Conservation (phyloP, 2,329 filamentous ascomycete genomes). For the Elsinoe fawcettii region DNA sequence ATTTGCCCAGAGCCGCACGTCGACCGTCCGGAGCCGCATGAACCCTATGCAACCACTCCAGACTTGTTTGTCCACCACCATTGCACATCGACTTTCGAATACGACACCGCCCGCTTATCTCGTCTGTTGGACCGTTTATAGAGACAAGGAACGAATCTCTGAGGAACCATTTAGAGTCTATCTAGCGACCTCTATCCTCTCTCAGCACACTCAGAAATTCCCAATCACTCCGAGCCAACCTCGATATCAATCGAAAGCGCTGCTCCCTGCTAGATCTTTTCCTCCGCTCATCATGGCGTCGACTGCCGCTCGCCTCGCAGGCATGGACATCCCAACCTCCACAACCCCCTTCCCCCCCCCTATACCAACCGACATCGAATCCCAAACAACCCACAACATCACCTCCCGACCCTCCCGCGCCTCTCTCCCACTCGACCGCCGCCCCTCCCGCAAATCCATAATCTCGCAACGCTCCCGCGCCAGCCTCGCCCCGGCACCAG, state of each 20-base stretch:
- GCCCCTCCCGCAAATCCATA: slow-evolving; percentile 25
- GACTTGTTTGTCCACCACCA: background rate
- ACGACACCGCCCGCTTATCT: too few relatives aligned
- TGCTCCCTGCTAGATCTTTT: slow-evolving; percentile 15
- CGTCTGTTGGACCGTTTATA: too few relatives aligned
- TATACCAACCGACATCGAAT: slow-evolving; percentile 18
- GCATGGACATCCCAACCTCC: slow-evolving; percentile 18
- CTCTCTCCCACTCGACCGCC: slow-evolving; percentile 28
- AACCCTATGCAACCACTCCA: background rate
- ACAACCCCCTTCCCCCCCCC: slow-evolving; percentile 20
- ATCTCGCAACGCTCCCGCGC: slow-evolving; percentile 26
- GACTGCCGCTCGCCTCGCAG: slow-evolving; percentile 14
- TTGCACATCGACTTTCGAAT: background rate
- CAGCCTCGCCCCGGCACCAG: slow-evolving; percentile 22
- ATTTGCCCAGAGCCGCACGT: background rate
- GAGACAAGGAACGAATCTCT: too few relatives aligned
- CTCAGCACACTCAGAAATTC: background rate
- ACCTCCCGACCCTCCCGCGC: slow-evolving; percentile 25
- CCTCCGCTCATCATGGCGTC: slow-evolving; percentile 19
- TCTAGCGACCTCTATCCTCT: background rate
- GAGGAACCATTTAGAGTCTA: too few relatives aligned
- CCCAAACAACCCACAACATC: slow-evolving; percentile 17
- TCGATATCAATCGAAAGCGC: background rate
- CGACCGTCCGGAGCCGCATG: background rate
- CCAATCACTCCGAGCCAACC: background rate